phyloP scores from a whole-genome alignment of 164 flowering plant species.

The Malania oleifera region DNA sequence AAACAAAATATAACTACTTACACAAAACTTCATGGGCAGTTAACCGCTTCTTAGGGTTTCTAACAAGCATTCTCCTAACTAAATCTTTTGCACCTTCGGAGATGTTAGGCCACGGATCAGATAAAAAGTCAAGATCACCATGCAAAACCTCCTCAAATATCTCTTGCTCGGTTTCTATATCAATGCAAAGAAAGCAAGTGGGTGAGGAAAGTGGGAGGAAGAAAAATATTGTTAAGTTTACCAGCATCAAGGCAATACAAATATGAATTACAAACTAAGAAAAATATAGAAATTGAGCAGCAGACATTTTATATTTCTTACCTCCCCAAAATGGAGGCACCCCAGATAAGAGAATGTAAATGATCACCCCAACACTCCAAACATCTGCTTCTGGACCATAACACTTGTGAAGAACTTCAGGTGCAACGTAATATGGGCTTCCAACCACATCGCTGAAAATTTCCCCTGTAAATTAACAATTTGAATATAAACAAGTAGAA shows the following conservation, averaged over 20 bases:
- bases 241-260: not conserved
- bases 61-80: conserved; percentile 59
- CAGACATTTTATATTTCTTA: conserved; percentile 24
- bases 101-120: conserved; percentile 81
- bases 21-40: conserved; percentile 82
- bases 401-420: conserved; percentile 62
- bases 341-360: conserved; percentile 72
- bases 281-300: not conserved
- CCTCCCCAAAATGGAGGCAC: conserved; percentile 97
- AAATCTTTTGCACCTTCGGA: conserved; percentile 83
- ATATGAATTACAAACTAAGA: not conserved
- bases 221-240: not conserved
- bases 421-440: conserved; percentile 92
- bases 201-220: not conserved
- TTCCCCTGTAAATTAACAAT: conserved; percentile 47
- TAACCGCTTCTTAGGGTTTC: conserved; percentile 64
- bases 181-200: not conserved
- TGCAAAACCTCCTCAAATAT: conserved; percentile 76
- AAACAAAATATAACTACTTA: conserved; percentile 32
- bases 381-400: conserved; percentile 86
- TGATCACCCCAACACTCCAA: conserved; percentile 90
- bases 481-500: not conserved
- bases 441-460: conserved; percentile 79
- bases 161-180: conserved; percentile 61
- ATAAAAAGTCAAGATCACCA: conserved; percentile 64